Evolutionary conservation across 73 alveolate genomes (phyloP).

Genomic region (Tetrahymena borealis): DNA sequence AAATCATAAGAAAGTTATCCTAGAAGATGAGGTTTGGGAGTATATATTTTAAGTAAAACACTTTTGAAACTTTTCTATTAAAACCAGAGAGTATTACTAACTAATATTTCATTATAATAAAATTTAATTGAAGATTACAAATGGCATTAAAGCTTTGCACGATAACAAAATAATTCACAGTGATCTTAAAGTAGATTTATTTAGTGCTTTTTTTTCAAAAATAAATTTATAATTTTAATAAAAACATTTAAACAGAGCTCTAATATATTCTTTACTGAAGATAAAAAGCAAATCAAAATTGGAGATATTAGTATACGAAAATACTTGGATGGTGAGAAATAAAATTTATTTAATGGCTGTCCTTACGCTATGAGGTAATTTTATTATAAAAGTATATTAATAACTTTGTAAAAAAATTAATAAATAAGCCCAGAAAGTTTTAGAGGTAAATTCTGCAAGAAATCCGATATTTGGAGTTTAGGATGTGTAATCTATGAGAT

Average conservation of each 20-base stretch:
- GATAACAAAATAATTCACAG: slow-evolving; percentile 29
- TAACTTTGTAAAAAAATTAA: background rate
- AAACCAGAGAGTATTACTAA: background rate
- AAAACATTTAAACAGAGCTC: background rate
- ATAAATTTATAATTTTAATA: background rate
- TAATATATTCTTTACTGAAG: background rate
- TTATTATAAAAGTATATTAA: background rate
- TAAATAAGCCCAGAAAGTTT: background rate
- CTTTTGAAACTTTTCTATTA: background rate
- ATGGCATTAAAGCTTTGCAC: slow-evolving; percentile 34
- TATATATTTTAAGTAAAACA: background rate
- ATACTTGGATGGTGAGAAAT: background rate
- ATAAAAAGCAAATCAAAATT: background rate
- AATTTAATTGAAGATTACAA: background rate
- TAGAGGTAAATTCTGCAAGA: slow-evolving; percentile 67
- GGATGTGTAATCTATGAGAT: slow-evolving; percentile 93
- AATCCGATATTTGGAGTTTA: slow-evolving; percentile 89
- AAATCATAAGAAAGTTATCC: background rate
- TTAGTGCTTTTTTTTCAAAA: background rate
- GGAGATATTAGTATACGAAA: background rate
- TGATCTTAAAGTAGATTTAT: slow-evolving; percentile 48
- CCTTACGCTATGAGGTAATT: background rate
- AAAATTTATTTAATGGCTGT: background rate
- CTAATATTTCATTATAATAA: background rate
- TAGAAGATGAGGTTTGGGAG: background rate